A percentile compares a stretch with the other conserved stretches of the same genome.
These are phyloP conservation scores for Penicillium ochrochloron DNA, from an alignment of 495 filamentous ascomycete species.

Conservation along the genomic window DNA sequence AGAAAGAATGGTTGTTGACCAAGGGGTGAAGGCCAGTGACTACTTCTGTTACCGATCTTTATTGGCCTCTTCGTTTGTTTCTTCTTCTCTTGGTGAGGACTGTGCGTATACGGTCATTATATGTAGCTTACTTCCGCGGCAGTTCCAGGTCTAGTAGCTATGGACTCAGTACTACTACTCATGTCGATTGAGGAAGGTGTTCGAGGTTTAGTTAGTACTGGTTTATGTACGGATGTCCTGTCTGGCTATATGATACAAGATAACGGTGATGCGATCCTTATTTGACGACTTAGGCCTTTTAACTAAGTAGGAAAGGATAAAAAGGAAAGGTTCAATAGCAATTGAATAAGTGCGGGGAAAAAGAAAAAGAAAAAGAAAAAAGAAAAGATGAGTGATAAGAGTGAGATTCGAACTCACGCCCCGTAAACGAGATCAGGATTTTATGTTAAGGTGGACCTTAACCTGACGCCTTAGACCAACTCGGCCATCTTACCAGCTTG, in stretches of 20 bases:
- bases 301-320: neutral
- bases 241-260: too few species aligned
- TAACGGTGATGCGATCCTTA: too few species aligned
- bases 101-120: neutral
- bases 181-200: too few species aligned
- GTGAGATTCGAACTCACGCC: constrained; percentile 48
- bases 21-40: neutral
- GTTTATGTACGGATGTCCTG: too few species aligned
- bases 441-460: constrained; percentile 36
- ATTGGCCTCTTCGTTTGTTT: neutral
- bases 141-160: neutral
- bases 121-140: neutral
- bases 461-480: constrained; percentile 42
- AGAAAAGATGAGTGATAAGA: constrained; percentile 33
- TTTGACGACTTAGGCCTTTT: too few species aligned
- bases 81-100: neutral
- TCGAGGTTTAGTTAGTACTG: neutral
- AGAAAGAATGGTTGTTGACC: neutral
- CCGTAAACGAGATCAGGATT: constrained; percentile 37
- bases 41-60: too few species aligned
- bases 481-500: constrained; percentile 37
- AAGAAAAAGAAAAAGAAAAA: constrained; percentile 9
- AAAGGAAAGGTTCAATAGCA: neutral
- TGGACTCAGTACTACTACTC: neutral
- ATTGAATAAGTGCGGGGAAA: neutral